A percentile compares a stretch with the other conserved stretches of the same genome.
Evolutionary conservation across 352 stramenopile genomes (phyloP).

Genomic region (Pythium monospermum): DNA sequence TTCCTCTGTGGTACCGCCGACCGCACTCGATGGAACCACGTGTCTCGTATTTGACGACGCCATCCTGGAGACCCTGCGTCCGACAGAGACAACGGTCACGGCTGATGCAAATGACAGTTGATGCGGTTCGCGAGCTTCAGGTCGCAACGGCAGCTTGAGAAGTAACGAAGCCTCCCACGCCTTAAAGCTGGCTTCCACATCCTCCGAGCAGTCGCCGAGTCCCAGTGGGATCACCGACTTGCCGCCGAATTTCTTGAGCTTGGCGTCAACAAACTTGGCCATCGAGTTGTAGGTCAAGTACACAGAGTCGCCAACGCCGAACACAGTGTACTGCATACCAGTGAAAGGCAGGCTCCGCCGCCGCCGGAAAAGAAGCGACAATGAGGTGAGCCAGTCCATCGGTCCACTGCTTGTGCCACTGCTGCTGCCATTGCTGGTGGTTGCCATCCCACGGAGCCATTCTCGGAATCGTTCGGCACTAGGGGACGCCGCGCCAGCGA

Average conservation of each 20-base stretch:
- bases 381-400: neutral
- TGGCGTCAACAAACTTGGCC: slow-evolving; percentile 86
- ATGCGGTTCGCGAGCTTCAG: neutral
- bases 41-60: neutral
- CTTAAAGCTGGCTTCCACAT: slow-evolving; percentile 58
- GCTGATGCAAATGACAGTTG: neutral
- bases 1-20: neutral
- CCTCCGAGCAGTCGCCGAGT: slow-evolving; percentile 90
- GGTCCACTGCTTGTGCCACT: neutral
- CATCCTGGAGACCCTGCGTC: neutral
- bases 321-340: neutral
- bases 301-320: slow-evolving; percentile 75
- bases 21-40: neutral
- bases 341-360: neutral
- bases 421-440: neutral
- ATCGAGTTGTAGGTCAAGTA: slow-evolving; percentile 96
- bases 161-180: slow-evolving; percentile 79
- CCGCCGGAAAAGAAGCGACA: neutral
- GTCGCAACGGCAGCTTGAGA: slow-evolving; percentile 16
- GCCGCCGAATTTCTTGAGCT: slow-evolving; percentile 78
- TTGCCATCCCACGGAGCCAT: slow-evolving; percentile 79
- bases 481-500: slow-evolving; percentile 92
- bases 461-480: slow-evolving; percentile 87
- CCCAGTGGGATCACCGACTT: slow-evolving; percentile 63
- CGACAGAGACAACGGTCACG: neutral